Conservation (phyloP, 176 grass and related monocot genomes). For the Panicum miliaceum region DNA sequence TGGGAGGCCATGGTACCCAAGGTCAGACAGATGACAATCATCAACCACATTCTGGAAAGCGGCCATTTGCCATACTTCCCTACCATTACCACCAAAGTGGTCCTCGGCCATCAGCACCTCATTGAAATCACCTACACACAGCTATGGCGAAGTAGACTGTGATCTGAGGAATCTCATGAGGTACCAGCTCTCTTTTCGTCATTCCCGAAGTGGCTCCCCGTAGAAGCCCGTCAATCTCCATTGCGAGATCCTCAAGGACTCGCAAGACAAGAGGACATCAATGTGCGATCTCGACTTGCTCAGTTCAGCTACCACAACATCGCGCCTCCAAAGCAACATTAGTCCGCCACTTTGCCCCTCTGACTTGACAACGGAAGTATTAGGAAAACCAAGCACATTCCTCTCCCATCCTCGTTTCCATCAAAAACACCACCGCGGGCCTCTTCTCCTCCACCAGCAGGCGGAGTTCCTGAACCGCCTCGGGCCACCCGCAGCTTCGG, state of each 20-base stretch:
- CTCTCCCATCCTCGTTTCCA: too few species aligned
- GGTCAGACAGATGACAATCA: not conserved
- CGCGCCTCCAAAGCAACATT: not conserved
- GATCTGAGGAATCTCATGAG: not conserved
- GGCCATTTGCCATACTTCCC: not conserved
- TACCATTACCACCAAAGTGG: not conserved
- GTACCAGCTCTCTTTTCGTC: not conserved
- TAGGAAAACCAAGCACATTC: too few species aligned
- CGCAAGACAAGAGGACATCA: not conserved
- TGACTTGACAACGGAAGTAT: not conserved
- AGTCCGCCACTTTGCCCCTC: not conserved
- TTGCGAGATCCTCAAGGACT: accelerated
- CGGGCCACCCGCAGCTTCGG: too few species aligned
- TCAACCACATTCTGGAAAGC: not conserved
- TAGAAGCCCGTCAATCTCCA: not conserved
- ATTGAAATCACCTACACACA: not conserved
- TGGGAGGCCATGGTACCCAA: not conserved
- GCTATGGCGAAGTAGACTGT: accelerated
- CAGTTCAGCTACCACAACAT: not conserved
- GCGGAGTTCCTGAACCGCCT: too few species aligned
- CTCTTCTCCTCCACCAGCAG: too few species aligned
- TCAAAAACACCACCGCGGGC: too few species aligned
- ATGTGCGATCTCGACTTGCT: not conserved
- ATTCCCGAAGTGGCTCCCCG: not conserved
- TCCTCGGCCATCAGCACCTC: not conserved